Percentiles rank a stretch among this genome's conserved stretches.
Evolutionary conservation across 1,284 basidiomycete species (phyloP).

Genomic region (Garcileccinum viscosum): DNA sequence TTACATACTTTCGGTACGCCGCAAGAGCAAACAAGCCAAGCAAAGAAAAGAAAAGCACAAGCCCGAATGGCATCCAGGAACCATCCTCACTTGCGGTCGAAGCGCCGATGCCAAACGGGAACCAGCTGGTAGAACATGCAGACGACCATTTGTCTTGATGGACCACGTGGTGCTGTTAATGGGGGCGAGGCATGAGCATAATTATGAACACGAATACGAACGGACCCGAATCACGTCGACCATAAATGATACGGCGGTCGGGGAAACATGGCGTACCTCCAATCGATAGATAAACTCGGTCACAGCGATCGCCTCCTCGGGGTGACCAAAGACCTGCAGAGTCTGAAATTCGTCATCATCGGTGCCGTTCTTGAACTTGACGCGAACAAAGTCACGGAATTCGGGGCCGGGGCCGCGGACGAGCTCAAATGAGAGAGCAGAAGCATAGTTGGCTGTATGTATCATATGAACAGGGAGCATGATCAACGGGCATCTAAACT

Average conservation of each 20-base stretch:
- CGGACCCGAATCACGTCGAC: neutral
- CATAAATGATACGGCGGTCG: neutral
- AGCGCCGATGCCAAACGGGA: conserved; percentile 39
- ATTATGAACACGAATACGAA: neutral
- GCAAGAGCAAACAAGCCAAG: conserved; percentile 43
- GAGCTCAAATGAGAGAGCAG: conserved; percentile 80
- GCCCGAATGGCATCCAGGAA: conserved; percentile 35
- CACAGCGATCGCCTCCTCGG: conserved; percentile 66
- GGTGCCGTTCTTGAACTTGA: conserved; percentile 88
- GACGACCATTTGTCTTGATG: conserved; percentile 69
- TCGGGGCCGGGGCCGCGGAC: conserved; percentile 75
- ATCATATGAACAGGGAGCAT: neutral
- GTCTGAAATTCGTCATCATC: conserved; percentile 54
- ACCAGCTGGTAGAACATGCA: conserved; percentile 52
- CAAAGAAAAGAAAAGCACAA: conserved; percentile 45
- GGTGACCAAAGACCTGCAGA: conserved; percentile 70
- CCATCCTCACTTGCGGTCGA: conserved; percentile 28
- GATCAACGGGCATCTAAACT: conserved; percentile 31
- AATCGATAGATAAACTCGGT: conserved; percentile 80
- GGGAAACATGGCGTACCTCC: conserved; percentile 54
- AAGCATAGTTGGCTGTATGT: conserved; percentile 73
- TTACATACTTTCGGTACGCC: conserved; percentile 21
- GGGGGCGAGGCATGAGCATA: neutral
- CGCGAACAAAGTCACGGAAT: conserved; percentile 75
- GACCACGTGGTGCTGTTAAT: conserved; percentile 60